phyloP scores from a whole-genome alignment of 1,284 basidiomycete genomes.

The Moniliophthora roreri region DNA sequence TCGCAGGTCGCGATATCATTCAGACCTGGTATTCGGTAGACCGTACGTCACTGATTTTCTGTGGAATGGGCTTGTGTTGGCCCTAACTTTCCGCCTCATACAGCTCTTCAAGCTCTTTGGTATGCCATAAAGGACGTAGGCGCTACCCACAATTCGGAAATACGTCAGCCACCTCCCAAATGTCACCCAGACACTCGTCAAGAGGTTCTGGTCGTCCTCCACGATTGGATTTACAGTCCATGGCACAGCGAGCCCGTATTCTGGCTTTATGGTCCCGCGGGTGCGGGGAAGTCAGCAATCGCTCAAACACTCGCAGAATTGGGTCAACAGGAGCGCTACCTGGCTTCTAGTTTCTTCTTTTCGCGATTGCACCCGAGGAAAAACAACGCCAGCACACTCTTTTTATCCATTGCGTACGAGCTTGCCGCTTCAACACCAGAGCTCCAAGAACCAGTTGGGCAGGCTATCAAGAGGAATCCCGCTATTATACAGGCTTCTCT shows the following conservation, averaged over 20 bases:
- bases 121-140: neutral
- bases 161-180: constrained; percentile 4
- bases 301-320: constrained; percentile 18
- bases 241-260: constrained; percentile 4
- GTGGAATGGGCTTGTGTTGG: too few species aligned
- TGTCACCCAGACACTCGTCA: constrained; percentile 17
- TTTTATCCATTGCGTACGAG: constrained; percentile 5
- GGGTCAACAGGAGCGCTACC: constrained; percentile 6
- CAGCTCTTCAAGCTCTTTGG: neutral
- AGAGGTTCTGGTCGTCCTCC: constrained; percentile 12
- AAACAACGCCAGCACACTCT: constrained; percentile 1
- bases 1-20: too few species aligned
- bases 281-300: constrained; percentile 20
- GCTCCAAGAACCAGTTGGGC: neutral
- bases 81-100: too few species aligned
- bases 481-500: neutral
- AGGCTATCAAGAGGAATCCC: neutral
- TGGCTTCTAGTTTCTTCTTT: constrained; percentile 21
- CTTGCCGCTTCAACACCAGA: constrained; percentile 2
- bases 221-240: constrained; percentile 9
- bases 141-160: constrained; percentile 3
- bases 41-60: too few species aligned
- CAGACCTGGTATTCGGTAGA: too few species aligned
- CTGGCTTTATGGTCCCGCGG: constrained; percentile 20
- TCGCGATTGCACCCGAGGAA: constrained; percentile 3